Conservation (phyloP, 805 yeast species). For the Hanseniaspora vineae region DNA sequence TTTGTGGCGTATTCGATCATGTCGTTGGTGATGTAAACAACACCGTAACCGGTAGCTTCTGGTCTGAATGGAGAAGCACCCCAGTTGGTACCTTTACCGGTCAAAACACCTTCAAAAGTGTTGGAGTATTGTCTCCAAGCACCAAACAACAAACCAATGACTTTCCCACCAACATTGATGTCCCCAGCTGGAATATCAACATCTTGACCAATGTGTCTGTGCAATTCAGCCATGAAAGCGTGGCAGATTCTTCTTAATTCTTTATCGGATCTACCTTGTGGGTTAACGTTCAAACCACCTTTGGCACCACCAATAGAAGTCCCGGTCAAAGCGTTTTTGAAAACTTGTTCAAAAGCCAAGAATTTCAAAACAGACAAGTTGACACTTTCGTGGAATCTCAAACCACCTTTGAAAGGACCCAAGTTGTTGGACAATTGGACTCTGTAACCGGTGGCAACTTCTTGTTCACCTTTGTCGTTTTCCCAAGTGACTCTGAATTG, state of each 20-base stretch:
- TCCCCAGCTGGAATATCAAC: constrained; percentile 99
- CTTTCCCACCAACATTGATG: constrained; percentile 94
- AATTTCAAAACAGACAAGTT: constrained; percentile 90
- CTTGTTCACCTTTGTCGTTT: constrained; percentile 81
- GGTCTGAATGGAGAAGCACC: constrained; percentile 99
- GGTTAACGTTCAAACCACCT: constrained; percentile 98
- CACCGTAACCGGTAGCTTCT: constrained; percentile 98
- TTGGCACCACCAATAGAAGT: constrained; percentile 98
- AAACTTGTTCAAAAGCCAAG: constrained; percentile 95
- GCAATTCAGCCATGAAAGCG: constrained; percentile 89
- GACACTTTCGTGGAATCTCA: constrained; percentile 95
- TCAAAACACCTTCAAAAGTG: constrained; percentile 92
- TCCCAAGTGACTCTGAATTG: constrained; percentile 98
- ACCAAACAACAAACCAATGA: constrained; percentile 90
- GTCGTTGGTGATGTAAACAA: constrained; percentile 92
- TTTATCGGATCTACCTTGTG: constrained; percentile 83
- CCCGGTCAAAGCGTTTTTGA: constrained; percentile 96
- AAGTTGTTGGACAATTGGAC: constrained; percentile 97
- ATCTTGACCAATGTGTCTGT: constrained; percentile 92
- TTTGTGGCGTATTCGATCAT: constrained; percentile 88
- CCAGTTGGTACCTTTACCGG: constrained; percentile 97
- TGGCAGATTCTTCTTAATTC: constrained; percentile 97
- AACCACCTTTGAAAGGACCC: constrained; percentile 99
- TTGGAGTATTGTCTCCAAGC: constrained; percentile 88
- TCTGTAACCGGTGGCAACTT: constrained; percentile 95